These are phyloP conservation scores for Trichaptum fuscoviolaceum DNA, from an alignment of 768 basidiomycete genomes.

Conservation along the genomic window DNA sequence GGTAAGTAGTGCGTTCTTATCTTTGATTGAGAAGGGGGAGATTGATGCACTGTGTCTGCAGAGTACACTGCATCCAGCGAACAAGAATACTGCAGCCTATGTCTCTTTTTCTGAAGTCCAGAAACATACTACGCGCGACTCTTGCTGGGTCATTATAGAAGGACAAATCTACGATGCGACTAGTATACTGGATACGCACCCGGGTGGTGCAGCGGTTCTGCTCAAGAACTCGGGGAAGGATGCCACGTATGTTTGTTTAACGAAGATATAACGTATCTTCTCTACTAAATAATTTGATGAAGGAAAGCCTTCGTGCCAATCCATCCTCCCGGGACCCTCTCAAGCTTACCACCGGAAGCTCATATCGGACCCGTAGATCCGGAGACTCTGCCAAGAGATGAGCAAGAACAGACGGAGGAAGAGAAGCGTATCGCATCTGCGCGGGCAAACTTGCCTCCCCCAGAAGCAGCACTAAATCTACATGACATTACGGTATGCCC, in stretches of 20 bases:
- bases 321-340: constrained; percentile 15
- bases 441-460: constrained; percentile 18
- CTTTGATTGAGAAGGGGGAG: neutral
- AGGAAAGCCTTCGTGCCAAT: constrained; percentile 5
- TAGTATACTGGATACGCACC: constrained; percentile 3
- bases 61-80: neutral
- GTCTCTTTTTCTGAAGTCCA: constrained; percentile 32
- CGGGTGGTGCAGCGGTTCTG: constrained; percentile 5
- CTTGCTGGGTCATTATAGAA: constrained; percentile 40
- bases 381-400: constrained; percentile 17
- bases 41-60: neutral
- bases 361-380: constrained; percentile 25
- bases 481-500: constrained; percentile 22
- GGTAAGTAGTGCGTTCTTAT: neutral
- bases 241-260: constrained; percentile 2
- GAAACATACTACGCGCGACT: constrained; percentile 37
- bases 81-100: neutral
- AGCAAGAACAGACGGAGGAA: constrained; percentile 20
- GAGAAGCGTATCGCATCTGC: constrained; percentile 24
- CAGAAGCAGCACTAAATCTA: constrained; percentile 23
- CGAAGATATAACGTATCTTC: neutral
- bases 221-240: constrained; percentile 6
- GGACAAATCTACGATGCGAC: constrained; percentile 25
- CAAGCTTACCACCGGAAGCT: constrained; percentile 19
- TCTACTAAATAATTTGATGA: neutral